These are phyloP conservation scores for Leptographium galeiforme DNA, from an alignment of 2,329 filamentous ascomycete species.

Conservation along the genomic window DNA sequence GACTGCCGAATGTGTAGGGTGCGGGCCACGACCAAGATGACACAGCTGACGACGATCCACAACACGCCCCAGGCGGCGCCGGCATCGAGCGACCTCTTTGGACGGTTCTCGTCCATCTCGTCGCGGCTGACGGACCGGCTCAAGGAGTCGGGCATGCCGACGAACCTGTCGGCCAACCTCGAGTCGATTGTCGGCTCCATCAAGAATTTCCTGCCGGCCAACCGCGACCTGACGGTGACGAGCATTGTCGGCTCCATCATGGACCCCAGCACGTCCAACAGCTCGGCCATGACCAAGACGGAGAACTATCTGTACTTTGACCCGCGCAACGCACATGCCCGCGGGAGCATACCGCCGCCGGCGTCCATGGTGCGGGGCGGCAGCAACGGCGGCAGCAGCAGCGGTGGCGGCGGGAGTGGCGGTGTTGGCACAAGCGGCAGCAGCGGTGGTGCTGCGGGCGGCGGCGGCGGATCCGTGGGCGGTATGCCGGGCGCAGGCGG, in stretches of 20 bases:
- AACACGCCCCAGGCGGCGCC: conserved; percentile 46
- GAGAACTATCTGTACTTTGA: conserved; percentile 97
- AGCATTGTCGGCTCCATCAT: conserved; percentile 98
- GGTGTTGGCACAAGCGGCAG: conserved; percentile 15
- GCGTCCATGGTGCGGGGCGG: conserved; percentile 35
- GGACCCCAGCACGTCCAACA: conserved; percentile 83
- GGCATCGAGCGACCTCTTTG: conserved; percentile 67
- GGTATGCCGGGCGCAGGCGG: conserved; percentile 27
- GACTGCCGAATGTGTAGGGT: conserved; percentile 4
- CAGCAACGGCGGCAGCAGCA: conserved; percentile 18
- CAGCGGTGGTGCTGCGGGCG: conserved; percentile 15
- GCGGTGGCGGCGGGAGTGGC: conserved; percentile 21
- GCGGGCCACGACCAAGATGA: conserved; percentile 79
- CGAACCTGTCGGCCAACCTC: conserved; percentile 60
- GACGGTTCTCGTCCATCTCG: conserved; percentile 84
- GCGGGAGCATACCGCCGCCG: conserved; percentile 78
- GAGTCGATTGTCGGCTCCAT: conserved; percentile 91
- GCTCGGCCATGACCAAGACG: conserved; percentile 87
- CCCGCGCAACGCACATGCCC: conserved; percentile 80
- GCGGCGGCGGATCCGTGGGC: conserved; percentile 22
- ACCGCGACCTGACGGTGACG: conserved; percentile 90
- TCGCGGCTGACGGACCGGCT: conserved; percentile 86
- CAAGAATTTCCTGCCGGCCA: conserved; percentile 94
- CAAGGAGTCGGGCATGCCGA: conserved; percentile 73
- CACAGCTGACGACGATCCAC: conserved; percentile 86